Conservation (phyloP, 2,329 filamentous ascomycete species). For the Aspergillus arachidicola region DNA sequence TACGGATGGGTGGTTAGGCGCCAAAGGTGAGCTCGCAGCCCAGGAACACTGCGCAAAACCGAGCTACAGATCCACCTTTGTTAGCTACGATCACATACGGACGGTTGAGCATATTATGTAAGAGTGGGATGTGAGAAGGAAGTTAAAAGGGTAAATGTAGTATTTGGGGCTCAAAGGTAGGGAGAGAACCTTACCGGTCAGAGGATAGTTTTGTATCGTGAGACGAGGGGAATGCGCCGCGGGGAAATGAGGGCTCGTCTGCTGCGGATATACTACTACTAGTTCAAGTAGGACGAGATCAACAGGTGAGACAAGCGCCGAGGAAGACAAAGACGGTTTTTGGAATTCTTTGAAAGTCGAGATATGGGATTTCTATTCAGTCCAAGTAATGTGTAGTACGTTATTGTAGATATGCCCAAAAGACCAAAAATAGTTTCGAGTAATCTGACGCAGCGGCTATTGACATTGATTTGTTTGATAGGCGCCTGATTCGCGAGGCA, state of each 20-base stretch:
- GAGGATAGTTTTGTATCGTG: not conserved
- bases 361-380: not conserved
- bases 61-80: slow-evolving; percentile 1
- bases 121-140: not conserved
- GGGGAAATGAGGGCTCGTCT: slow-evolving; percentile 8
- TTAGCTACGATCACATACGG: slow-evolving; percentile 1
- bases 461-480: not conserved
- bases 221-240: slow-evolving; percentile 8
- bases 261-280: slow-evolving; percentile 3
- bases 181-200: slow-evolving; percentile 5
- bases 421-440: not conserved
- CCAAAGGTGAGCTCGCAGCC: not conserved
- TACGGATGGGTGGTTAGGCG: not conserved
- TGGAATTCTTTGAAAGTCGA: no score
- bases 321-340: not conserved
- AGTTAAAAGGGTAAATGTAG: not conserved
- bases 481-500: slow-evolving; percentile 19
- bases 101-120: not conserved
- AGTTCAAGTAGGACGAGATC: not conserved
- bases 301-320: not conserved
- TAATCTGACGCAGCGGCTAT: not conserved
- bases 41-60: not conserved
- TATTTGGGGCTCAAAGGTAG: not conserved
- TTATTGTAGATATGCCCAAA: not conserved
- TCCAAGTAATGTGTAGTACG: not conserved